phyloP scores from a whole-genome alignment of 2,329 filamentous ascomycete genomes.

The Botrytis aclada region DNA sequence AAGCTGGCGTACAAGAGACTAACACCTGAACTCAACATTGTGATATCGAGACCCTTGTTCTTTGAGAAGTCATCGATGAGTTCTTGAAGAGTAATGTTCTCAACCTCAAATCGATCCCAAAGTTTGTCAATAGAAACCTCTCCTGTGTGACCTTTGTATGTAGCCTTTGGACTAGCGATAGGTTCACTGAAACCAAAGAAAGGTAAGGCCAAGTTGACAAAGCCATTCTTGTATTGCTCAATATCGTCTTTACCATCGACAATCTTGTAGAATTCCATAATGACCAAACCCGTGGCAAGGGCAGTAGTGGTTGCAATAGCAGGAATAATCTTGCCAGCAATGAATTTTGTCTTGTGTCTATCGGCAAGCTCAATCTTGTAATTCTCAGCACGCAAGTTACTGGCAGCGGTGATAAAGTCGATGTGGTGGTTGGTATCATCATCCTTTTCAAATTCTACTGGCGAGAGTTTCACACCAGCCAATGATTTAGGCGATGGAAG shows the following conservation, averaged over 20 bases:
- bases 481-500: constrained; percentile 78
- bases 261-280: constrained; percentile 94
- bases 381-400: constrained; percentile 94
- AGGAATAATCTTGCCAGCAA: constrained; percentile 98
- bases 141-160: constrained; percentile 75
- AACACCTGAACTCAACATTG: constrained; percentile 96
- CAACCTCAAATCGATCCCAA: constrained; percentile 94
- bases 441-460: constrained; percentile 98
- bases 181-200: constrained; percentile 99
- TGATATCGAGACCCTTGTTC: constrained; percentile 70
- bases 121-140: constrained; percentile 89
- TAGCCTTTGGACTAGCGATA: constrained; percentile 88
- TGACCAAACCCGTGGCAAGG: constrained; percentile 87
- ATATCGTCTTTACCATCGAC: constrained; percentile 94
- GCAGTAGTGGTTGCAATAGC: constrained; percentile 97
- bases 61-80: constrained; percentile 79
- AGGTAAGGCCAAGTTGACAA: constrained; percentile 90
- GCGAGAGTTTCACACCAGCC: constrained; percentile 81
- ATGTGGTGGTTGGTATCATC: constrained; percentile 98
- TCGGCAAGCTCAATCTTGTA: constrained; percentile 95
- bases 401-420: constrained; percentile 96
- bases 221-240: constrained; percentile 99
- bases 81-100: constrained; percentile 79
- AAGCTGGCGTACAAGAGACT: constrained; percentile 93
- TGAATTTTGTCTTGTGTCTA: constrained; percentile 98